Base-by-base conservation (phyloP, 2,329 filamentous ascomycete species). In the Monosporascus cannonballus region DNA sequence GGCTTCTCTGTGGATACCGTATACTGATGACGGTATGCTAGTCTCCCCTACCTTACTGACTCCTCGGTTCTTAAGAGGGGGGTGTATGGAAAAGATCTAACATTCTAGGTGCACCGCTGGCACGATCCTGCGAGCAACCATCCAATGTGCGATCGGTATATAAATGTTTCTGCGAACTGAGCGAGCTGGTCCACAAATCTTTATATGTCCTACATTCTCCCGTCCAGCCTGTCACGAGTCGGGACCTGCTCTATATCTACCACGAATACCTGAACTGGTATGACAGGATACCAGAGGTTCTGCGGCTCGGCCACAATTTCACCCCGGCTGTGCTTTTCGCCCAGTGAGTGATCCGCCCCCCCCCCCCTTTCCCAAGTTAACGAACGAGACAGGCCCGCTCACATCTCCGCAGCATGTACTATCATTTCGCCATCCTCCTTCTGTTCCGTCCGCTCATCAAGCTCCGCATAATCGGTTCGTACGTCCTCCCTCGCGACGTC, bases 371-470 rank as follows among this genome's bases (percentile, higher is more conserved):
- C n/a, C n/a, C n/a, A n/a, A 9, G 6, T 22, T 47, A n/a, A 18
- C 7, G 30, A n/a, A 17, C 22, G 17, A 20, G 7, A n/a, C 30
- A 4, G 27, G 30, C 17, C 14, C 38, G 17, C 56, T 54, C 11
- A 54, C 53, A 14, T 3, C 49, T 9, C 14, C 17, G 25, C 54
- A 85, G 83, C 65, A 85, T 88, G 84, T 83, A 87, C 57, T 87
- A 87, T 63, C 80, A 88, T 61, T 85, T 84, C 56, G 79, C 83
- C 30, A 85, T 86, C n/a, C 68, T 87, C 0, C 78, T 89, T n/a
- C 77, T 91, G 1, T 90, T 90, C 64, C 78, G 87, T 6, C 87
- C 87, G 0, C 75, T 90, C 38, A 84, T 89, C 62, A 88, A 82
- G 56, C 63, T 84, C 7, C 73, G 74, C 9, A 82, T 88, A 60